phyloP scores from a whole-genome alignment of 2,329 filamentous ascomycete genomes.

The Hortaea werneckii region DNA sequence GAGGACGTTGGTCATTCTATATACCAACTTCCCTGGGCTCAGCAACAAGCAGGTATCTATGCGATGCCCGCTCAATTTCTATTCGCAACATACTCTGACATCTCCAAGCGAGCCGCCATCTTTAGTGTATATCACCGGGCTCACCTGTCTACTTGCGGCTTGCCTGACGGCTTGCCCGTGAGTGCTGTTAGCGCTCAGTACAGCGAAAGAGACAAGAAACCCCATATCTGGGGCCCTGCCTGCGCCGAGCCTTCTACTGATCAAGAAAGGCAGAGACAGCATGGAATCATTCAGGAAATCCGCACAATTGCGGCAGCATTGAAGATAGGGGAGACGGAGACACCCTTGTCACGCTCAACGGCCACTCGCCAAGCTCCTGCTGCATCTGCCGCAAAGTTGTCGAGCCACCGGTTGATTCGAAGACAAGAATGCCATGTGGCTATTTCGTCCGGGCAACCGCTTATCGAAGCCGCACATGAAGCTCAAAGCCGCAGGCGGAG shows the following conservation, averaged over 20 bases:
- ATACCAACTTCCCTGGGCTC: not conserved
- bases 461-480: too few species aligned
- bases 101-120: not conserved
- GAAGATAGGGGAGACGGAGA: not conserved
- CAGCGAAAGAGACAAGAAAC: not conserved
- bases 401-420: too few species aligned
- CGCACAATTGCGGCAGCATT: not conserved
- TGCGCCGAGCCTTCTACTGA: not conserved
- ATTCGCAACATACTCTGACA: not conserved
- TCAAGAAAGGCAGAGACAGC: not conserved
- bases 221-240: not conserved
- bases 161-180: conserved; percentile 1
- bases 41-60: too few species aligned
- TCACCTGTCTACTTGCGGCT: not conserved
- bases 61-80: not conserved
- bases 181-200: conserved; percentile 1
- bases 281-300: not conserved
- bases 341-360: not conserved
- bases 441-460: too few species aligned
- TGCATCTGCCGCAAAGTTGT: too few species aligned
- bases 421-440: not conserved
- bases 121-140: conserved; percentile 1
- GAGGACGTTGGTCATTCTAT: not conserved
- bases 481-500: too few species aligned
- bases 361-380: not conserved